Base-by-base conservation (phyloP, 2,329 filamentous ascomycete genomes). In the Shiraia bambusicola region DNA sequence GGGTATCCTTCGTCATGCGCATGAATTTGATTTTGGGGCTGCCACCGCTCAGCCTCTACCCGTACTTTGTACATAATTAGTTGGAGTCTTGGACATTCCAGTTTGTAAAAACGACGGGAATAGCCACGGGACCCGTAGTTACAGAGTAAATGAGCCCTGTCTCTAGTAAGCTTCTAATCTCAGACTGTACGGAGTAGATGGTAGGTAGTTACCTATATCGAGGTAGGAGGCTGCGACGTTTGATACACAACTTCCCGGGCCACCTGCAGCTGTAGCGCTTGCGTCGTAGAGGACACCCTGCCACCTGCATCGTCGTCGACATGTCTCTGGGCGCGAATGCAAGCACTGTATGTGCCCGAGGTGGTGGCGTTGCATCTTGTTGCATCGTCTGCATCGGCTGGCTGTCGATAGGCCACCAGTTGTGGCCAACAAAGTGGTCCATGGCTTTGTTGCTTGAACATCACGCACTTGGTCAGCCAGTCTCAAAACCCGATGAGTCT, bases 11-110 rank as follows among this genome's bases (percentile, higher is more conserved):
- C 36, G 24, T 50, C 39, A 45, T 54, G 50, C 52, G 39, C 46
- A 37, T 43, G 31, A 29, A 49, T 43, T 40, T 54, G 47, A 50
- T 54, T 56, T 54, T 53, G 50, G 49, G 52, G 33, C 37, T 26
- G 28, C 34, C 32, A 24, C 30, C 22, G 38, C 35, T 45, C 46
- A 39, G 48, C 15, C 41, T 45, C 46, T 42, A 50, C 15, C 41
- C 41, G 32, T 45, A 26, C n/a, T n/a, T n/a, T n/a, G n/a, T n/a
- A n/a, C n/a, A n/a, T n/a, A n/a, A n/a, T n/a, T n/a, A n/a, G n/a
- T n/a, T n/a, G n/a, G n/a, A n/a, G n/a, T n/a, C n/a, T n/a, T n/a
- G n/a, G 36, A 10, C 30, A 38, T 32, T 26, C 28, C 27, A 30
- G 33, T 4, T 32, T 31, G 15, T 19, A 19, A 41, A 15, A 37